These are phyloP conservation scores for Circinella umbellata DNA, from an alignment of 371 early-diverging fungal genomes.

Conservation along the genomic window DNA sequence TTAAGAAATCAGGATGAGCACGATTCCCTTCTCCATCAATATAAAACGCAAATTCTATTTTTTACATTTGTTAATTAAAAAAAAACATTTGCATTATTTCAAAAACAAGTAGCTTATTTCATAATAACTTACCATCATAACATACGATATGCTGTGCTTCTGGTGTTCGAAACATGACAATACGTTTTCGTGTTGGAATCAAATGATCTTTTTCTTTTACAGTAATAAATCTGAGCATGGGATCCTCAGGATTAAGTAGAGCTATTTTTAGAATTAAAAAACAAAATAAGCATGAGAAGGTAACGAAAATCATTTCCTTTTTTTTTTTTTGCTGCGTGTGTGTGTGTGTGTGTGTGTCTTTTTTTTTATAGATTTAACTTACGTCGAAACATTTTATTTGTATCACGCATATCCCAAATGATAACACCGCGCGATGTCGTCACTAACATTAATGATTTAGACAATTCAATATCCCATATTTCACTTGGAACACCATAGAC, in stretches of 20 bases:
- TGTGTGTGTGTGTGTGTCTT: too few relatives aligned
- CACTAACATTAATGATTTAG: slow-evolving; percentile 33
- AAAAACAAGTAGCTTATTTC: neutral
- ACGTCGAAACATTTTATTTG: slow-evolving; percentile 12
- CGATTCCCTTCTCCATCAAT: slow-evolving; percentile 36
- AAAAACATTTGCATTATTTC: neutral
- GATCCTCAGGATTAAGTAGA: slow-evolving; percentile 42
- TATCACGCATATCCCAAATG: slow-evolving; percentile 37
- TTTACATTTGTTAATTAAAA: too few relatives aligned
- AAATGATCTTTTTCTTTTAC: slow-evolving; percentile 28
- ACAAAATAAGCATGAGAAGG: neutral
- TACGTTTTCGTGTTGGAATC: slow-evolving; percentile 29
- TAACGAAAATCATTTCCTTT: neutral
- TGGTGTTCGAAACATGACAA: slow-evolving; percentile 36
- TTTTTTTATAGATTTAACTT: neutral
- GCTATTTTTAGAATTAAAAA: slow-evolving; percentile 18
- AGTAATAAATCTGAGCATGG: slow-evolving; percentile 35
- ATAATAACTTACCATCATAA: slow-evolving; percentile 36
- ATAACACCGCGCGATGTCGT: slow-evolving; percentile 40
- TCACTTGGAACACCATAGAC: slow-evolving; percentile 37
- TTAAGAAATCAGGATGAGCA: slow-evolving; percentile 20
- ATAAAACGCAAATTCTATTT: slow-evolving; percentile 32
- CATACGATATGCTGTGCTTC: slow-evolving; percentile 41
- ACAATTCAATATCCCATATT: slow-evolving; percentile 47
- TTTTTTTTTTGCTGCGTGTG: too few relatives aligned